Evolutionary conservation across 2,329 filamentous ascomycete genomes (phyloP).

Genomic region (Aspergillus uvarum): DNA sequence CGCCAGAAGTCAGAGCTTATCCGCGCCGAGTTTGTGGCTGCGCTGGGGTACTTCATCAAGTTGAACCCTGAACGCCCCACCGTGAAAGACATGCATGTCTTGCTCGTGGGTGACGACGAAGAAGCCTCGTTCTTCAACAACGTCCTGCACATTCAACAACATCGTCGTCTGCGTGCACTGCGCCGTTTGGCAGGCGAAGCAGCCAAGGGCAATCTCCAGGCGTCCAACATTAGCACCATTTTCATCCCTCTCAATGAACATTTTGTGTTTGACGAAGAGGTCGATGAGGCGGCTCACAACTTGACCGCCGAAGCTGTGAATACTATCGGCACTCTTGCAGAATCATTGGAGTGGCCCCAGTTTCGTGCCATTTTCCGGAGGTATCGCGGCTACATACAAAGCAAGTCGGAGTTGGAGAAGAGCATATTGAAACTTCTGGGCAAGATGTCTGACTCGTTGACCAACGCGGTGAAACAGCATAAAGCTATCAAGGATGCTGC

Average conservation of each 20-base stretch:
- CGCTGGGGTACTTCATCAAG: conserved; percentile 76
- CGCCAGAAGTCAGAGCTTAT: conserved; percentile 80
- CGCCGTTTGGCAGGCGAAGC: conserved; percentile 72
- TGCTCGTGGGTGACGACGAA: conserved; percentile 72
- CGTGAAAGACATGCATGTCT: conserved; percentile 69
- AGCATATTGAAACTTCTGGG: conserved; percentile 79
- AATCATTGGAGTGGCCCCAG: conserved; percentile 83
- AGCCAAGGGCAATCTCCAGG: conserved; percentile 62
- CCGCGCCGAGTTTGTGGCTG: conserved; percentile 74
- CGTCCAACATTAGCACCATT: conserved; percentile 78
- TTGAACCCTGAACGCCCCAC: conserved; percentile 67
- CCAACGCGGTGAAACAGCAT: conserved; percentile 49
- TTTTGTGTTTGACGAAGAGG: conserved; percentile 81
- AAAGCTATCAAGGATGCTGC: conserved; percentile 18
- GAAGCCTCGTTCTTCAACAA: conserved; percentile 90
- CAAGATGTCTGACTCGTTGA: conserved; percentile 75
- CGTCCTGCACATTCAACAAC: conserved; percentile 83
- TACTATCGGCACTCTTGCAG: conserved; percentile 72
- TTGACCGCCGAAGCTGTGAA: conserved; percentile 82
- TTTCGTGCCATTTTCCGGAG: conserved; percentile 81
- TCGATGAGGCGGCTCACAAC: conserved; percentile 75
- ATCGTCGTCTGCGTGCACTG: conserved; percentile 80
- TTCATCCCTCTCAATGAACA: conserved; percentile 91
- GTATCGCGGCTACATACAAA: conserved; percentile 78
- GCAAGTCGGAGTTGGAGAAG: conserved; percentile 80